Evolutionary conservation across 1,139 yeast genomes (phyloP).

Genomic region (Sugiyamaella sp.): DNA sequence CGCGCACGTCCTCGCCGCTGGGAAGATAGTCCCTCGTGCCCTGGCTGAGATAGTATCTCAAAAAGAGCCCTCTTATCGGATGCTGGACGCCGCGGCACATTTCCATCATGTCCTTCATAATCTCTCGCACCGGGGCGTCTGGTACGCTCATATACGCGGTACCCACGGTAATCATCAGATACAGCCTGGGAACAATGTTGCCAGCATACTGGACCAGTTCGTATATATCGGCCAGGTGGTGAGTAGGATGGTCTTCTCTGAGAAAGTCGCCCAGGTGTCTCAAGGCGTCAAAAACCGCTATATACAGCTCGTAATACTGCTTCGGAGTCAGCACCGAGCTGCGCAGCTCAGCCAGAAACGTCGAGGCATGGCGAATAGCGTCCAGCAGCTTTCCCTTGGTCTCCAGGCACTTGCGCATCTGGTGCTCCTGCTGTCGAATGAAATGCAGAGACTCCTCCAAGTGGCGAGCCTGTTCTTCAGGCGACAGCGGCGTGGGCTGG

Average conservation of each 20-base stretch:
- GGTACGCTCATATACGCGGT: conserved; percentile 79
- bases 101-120: conserved; percentile 95
- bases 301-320: conserved; percentile 91
- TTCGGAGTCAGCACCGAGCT: conserved; percentile 80
- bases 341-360: conserved; percentile 79
- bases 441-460: conserved; percentile 57
- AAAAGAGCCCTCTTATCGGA: conserved; percentile 82
- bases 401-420: conserved; percentile 78
- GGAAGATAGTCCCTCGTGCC: conserved; percentile 76
- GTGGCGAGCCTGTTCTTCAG: conserved; percentile 35
- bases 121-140: conserved; percentile 81
- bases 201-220: conserved; percentile 94
- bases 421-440: conserved; percentile 70
- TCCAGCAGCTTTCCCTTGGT: conserved; percentile 74
- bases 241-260: conserved; percentile 65
- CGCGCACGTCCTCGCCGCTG: conserved; percentile 28
- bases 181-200: conserved; percentile 86
- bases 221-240: conserved; percentile 86
- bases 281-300: conserved; percentile 81
- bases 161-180: conserved; percentile 94
- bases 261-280: conserved; percentile 68
- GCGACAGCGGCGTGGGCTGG: conserved; percentile 10
- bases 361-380: conserved; percentile 85
- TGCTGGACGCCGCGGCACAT: conserved; percentile 99
- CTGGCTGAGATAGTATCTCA: conserved; percentile 87